Evolutionary conservation across 345 rosid species (phyloP).

Genomic region (Pelargonium nanum): DNA sequence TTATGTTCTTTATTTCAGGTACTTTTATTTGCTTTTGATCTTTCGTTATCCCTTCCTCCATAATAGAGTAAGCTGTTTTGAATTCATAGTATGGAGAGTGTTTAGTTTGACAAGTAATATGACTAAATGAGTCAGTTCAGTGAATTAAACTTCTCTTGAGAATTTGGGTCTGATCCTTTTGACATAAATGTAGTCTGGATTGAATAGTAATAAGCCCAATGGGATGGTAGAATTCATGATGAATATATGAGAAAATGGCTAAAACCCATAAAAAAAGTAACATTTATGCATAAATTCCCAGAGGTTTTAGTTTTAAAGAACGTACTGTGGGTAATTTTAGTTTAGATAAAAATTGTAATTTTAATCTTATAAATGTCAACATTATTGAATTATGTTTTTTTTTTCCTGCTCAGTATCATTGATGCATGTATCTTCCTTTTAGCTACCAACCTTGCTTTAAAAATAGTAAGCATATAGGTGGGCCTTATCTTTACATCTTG

Average conservation of each 20-base stretch:
- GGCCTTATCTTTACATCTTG: neutral
- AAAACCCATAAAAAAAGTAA: too few relatives aligned
- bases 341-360: too few relatives aligned
- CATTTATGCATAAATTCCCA: too few relatives aligned
- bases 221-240: neutral
- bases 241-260: too few relatives aligned
- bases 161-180: neutral
- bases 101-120: neutral
- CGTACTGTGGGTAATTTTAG: too few relatives aligned
- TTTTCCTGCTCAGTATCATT: neutral
- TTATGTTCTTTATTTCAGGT: constrained; percentile 90
- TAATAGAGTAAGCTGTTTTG: neutral
- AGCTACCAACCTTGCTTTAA: neutral
- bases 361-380: neutral
- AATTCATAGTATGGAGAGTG: neutral
- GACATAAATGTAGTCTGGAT: neutral
- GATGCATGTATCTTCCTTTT: neutral
- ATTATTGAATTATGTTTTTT: neutral
- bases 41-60: neutral
- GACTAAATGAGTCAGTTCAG: neutral
- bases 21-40: neutral
- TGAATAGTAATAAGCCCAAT: neutral
- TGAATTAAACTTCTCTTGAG: neutral
- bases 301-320: too few relatives aligned
- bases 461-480: neutral